Conservation (phyloP, 257 asterid genomes). For the Anisodus tanguticus region DNA sequence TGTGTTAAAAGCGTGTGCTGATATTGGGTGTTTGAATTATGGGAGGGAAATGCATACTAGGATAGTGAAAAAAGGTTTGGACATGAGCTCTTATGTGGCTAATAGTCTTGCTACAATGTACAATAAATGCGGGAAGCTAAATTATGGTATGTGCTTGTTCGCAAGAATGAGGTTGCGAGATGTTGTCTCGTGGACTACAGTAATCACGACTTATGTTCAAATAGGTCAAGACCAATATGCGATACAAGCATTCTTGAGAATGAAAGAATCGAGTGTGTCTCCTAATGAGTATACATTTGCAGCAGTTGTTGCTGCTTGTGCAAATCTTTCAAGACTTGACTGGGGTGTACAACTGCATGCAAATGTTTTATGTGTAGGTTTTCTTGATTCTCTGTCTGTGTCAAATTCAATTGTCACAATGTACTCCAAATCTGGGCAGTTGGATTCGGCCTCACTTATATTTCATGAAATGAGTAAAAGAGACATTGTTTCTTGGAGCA, state of each 20-base stretch:
- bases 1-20: constrained; percentile 90
- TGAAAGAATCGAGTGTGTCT: constrained; percentile 56
- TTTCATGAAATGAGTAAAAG: constrained; percentile 60
- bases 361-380: constrained; percentile 63
- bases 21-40: constrained; percentile 52
- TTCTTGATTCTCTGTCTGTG: constrained; percentile 58
- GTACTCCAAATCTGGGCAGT: constrained; percentile 73
- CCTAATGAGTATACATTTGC: constrained; percentile 89
- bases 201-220: constrained; percentile 68
- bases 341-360: constrained; percentile 88
- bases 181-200: constrained; percentile 89
- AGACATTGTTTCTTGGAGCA: constrained; percentile 89
- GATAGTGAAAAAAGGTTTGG: constrained; percentile 66
- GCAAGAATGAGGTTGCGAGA: constrained; percentile 64
- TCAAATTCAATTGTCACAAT: constrained; percentile 77
- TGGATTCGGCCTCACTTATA: constrained; percentile 50
- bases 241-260: constrained; percentile 58
- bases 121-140: constrained; percentile 74
- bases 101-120: constrained; percentile 85
- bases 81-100: constrained; percentile 67
- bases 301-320: constrained; percentile 72
- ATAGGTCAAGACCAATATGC: constrained; percentile 63
- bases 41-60: constrained; percentile 83
- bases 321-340: constrained; percentile 59
- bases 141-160: constrained; percentile 62